Percentiles rank a stretch among this genome's conserved stretches.
These are phyloP conservation scores for Haplographium delicatum DNA, from an alignment of 495 filamentous ascomycete genomes.

Conservation along the genomic window DNA sequence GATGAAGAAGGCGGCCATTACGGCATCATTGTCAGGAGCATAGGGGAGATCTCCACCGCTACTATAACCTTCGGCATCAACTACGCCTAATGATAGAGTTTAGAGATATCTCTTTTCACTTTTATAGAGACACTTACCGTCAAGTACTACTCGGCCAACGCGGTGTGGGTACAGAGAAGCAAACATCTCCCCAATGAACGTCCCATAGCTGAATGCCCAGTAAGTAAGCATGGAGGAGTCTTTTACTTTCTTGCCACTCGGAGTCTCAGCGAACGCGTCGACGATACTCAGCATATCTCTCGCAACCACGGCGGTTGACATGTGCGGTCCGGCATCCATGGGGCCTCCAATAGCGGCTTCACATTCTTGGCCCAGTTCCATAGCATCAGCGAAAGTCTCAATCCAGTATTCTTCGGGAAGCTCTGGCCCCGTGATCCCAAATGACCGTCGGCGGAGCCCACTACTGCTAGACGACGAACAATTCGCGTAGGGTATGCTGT, in stretches of 20 bases:
- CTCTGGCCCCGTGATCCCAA: background rate
- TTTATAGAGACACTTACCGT: slow-evolving; percentile 15
- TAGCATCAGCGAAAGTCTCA: background rate
- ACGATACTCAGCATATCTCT: slow-evolving; percentile 44
- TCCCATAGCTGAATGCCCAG: slow-evolving; percentile 65
- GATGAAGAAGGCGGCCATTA: slow-evolving; percentile 35
- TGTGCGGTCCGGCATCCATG: slow-evolving; percentile 12
- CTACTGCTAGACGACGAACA: background rate
- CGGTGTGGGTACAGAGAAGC: slow-evolving; percentile 39
- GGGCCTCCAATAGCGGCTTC: slow-evolving; percentile 5
- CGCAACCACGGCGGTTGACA: slow-evolving; percentile 27
- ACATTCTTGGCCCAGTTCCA: slow-evolving; percentile 2
- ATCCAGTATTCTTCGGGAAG: background rate
- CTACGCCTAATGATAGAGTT: slow-evolving; percentile 29
- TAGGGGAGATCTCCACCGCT: background rate
- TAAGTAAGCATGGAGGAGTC: slow-evolving; percentile 40
- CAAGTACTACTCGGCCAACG: slow-evolving; percentile 40
- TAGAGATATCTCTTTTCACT: background rate
- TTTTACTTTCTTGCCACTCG: background rate
- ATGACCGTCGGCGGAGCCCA: background rate
- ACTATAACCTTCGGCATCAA: slow-evolving; percentile 35
- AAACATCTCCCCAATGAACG: slow-evolving; percentile 54
- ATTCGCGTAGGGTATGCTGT: slow-evolving; percentile 34
- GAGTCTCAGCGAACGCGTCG: slow-evolving; percentile 27
- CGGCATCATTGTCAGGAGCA: background rate